Evolutionary conservation across 176 grass and related monocot genomes (phyloP).

Genomic region (Bromus sterilis): DNA sequence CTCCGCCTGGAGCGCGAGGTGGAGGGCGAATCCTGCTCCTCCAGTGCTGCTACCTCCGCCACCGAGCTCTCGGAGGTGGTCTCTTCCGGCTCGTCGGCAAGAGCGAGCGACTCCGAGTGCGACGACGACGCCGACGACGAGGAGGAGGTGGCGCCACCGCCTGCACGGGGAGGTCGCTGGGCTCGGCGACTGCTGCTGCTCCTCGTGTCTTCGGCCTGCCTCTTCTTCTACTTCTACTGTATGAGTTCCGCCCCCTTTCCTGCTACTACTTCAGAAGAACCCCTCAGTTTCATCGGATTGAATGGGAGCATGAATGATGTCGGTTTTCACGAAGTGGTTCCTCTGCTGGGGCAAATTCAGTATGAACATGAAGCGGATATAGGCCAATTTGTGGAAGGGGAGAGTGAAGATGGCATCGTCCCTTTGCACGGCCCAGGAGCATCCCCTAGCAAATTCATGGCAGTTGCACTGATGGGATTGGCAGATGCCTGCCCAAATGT

Average conservation of each 20-base stretch:
- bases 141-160: not conserved
- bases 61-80: not conserved
- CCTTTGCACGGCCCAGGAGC: not conserved
- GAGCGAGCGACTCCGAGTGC: not conserved
- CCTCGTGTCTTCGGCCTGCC: not conserved
- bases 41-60: constrained; percentile 3
- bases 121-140: not conserved
- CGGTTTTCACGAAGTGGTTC: not conserved
- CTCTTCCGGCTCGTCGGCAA: not conserved
- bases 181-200: constrained; percentile 14
- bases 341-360: not conserved
- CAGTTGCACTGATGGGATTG: constrained; percentile 4
- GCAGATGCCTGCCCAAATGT: constrained; percentile 10
- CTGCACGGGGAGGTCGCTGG: not conserved
- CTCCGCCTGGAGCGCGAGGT: constrained; percentile 27
- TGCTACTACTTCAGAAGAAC: constrained; percentile 1
- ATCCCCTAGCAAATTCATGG: constrained; percentile 3
- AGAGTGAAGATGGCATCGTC: not conserved
- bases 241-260: not conserved
- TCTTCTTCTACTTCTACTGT: constrained; percentile 8
- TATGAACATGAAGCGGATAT: not conserved
- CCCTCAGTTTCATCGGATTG: not conserved
- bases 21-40: constrained; percentile 20
- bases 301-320: not conserved
- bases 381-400: not conserved